Conservation (phyloP, 225 moss, liverwort and hornwort genomes). For the Straminergon stramineum region DNA sequence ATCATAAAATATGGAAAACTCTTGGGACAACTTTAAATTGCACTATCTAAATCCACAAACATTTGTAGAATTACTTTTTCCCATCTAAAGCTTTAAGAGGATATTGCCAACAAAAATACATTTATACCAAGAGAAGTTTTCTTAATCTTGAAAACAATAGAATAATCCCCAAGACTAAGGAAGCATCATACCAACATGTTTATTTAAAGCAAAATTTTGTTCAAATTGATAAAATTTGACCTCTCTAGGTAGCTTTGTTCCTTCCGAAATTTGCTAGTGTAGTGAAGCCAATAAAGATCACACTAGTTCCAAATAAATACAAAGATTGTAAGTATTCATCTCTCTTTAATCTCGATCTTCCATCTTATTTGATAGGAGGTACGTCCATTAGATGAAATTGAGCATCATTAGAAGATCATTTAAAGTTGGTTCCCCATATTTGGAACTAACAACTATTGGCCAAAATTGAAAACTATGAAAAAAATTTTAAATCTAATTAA, state of each 20-base stretch:
- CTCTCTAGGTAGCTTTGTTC: neutral
- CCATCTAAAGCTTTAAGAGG: rapidly evolving
- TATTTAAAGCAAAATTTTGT: neutral
- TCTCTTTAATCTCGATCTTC: neutral
- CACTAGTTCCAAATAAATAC: rapidly evolving
- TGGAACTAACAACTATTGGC: too few species aligned
- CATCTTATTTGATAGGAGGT: neutral
- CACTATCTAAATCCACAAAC: too few species aligned
- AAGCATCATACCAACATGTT: too few species aligned
- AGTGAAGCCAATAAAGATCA: rapidly evolving
- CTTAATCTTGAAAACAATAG: neutral
- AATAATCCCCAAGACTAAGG: neutral
- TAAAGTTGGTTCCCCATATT: too few species aligned
- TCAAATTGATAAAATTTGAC: rapidly evolving
- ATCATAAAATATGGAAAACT: neutral
- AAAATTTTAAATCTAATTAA: too few species aligned
- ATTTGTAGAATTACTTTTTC: neutral
- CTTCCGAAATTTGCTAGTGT: rapidly evolving
- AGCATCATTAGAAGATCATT: too few species aligned
- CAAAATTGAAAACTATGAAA: too few species aligned
- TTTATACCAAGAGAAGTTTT: neutral
- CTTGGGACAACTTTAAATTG: too few species aligned
- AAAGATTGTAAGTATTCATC: too few species aligned
- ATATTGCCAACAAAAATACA: neutral
- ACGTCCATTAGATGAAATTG: too few species aligned